A percentile compares a stretch with the other conserved stretches of the same genome.
These are phyloP conservation scores for Umbellularia californica DNA, from an alignment of 164 flowering plant genomes.

Conservation along the genomic window DNA sequence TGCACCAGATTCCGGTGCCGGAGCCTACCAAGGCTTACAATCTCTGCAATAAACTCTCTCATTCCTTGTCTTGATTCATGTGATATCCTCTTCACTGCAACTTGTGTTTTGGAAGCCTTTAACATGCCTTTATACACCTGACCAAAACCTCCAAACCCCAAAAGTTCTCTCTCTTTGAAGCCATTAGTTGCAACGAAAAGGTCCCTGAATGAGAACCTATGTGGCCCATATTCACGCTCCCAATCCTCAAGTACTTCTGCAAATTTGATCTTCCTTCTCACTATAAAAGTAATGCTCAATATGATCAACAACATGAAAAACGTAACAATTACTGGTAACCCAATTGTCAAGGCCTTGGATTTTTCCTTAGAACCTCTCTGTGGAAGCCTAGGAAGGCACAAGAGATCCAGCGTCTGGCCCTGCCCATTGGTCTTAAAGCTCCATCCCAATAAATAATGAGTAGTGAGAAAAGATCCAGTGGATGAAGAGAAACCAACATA, in stretches of 20 bases:
- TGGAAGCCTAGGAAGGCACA: conserved; percentile 13
- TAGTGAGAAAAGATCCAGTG: background rate
- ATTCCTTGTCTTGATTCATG: conserved; percentile 39
- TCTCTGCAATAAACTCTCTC: conserved; percentile 25
- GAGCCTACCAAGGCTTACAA: too few species aligned
- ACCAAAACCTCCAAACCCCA: conserved; percentile 20
- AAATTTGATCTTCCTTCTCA: conserved; percentile 12
- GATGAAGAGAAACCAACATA: conserved; percentile 17
- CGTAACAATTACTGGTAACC: background rate
- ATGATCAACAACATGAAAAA: background rate
- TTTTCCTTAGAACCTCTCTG: background rate
- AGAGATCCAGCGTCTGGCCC: conserved; percentile 8
- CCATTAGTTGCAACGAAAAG: conserved; percentile 11
- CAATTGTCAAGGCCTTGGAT: conserved; percentile 5
- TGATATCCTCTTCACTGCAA: conserved; percentile 16
- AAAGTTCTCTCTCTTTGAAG: conserved; percentile 7
- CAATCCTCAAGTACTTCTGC: conserved; percentile 7
- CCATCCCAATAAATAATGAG: conserved; percentile 18
- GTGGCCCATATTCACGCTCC: conserved; percentile 8
- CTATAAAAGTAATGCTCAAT: background rate
- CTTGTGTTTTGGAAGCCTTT: conserved; percentile 11
- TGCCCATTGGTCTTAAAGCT: conserved; percentile 15
- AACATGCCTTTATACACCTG: conserved; percentile 35
- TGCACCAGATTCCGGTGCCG: conserved; percentile 10
- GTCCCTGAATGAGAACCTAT: conserved; percentile 15